These are phyloP conservation scores for Boletus insuetus DNA, from an alignment of 768 basidiomycete genomes.

Conservation along the genomic window DNA sequence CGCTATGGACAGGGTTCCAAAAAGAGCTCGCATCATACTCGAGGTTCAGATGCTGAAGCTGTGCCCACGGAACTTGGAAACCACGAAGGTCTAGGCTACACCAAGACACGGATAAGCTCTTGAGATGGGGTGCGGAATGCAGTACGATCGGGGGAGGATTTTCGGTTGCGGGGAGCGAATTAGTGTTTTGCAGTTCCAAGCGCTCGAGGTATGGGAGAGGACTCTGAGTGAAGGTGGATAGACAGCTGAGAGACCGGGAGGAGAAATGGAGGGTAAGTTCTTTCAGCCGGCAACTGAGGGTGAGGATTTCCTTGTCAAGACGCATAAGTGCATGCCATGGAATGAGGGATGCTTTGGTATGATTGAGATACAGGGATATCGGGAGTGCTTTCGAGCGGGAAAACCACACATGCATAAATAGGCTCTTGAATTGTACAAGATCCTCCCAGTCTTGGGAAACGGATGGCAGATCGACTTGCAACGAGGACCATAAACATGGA, in stretches of 20 bases:
- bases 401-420: slow-evolving; percentile 30
- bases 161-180: slow-evolving; percentile 23
- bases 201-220: slow-evolving; percentile 22
- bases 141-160: slow-evolving; percentile 24
- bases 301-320: slow-evolving; percentile 30
- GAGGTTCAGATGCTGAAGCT: slow-evolving; percentile 27
- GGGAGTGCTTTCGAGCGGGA: slow-evolving; percentile 31
- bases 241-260: slow-evolving; percentile 22
- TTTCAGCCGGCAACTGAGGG: slow-evolving; percentile 22
- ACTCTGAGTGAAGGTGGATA: slow-evolving; percentile 28
- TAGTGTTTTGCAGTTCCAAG: slow-evolving; percentile 28
- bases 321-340: slow-evolving; percentile 27
- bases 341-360: slow-evolving; percentile 20
- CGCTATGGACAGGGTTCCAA: slow-evolving; percentile 30
- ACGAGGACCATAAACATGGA: slow-evolving; percentile 22
- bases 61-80: slow-evolving; percentile 30
- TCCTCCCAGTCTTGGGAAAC: slow-evolving; percentile 22
- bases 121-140: slow-evolving; percentile 28
- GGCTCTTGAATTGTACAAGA: slow-evolving; percentile 24
- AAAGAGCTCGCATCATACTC: slow-evolving; percentile 27
- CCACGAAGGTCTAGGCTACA: slow-evolving; percentile 23
- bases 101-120: slow-evolving; percentile 28
- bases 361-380: slow-evolving; percentile 23
- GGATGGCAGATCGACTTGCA: slow-evolving; percentile 25
- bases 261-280: slow-evolving; percentile 21